phyloP scores from a whole-genome alignment of 768 basidiomycete species.

The Mycena chlorophos region DNA sequence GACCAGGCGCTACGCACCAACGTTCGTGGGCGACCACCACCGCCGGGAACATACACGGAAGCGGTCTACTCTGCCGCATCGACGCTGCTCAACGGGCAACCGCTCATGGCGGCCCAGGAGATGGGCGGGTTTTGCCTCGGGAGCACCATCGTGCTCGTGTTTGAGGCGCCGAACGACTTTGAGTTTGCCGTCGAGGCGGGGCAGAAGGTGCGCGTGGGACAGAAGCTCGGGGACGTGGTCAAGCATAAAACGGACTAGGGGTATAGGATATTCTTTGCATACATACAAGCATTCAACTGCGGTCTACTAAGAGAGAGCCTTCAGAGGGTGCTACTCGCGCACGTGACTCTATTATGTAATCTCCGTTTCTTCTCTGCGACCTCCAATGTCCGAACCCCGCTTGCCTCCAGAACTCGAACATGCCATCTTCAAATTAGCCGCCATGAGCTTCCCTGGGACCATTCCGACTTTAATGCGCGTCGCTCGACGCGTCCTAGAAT shows the following conservation, averaged over 20 bases:
- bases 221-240: slow-evolving; percentile 68
- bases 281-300: too few species aligned
- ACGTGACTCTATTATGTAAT: too few species aligned
- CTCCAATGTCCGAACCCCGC: too few species aligned
- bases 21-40: slow-evolving; percentile 67
- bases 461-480: too few species aligned
- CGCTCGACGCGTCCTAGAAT: too few species aligned
- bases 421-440: too few species aligned
- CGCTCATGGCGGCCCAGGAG: slow-evolving; percentile 84
- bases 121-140: slow-evolving; percentile 97
- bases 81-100: slow-evolving; percentile 81
- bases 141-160: slow-evolving; percentile 94
- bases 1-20: slow-evolving; percentile 92
- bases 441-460: too few species aligned
- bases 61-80: slow-evolving; percentile 89
- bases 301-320: too few species aligned
- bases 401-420: too few species aligned
- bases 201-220: slow-evolving; percentile 84
- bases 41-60: slow-evolving; percentile 86
- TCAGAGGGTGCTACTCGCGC: too few species aligned
- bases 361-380: too few species aligned
- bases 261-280: too few species aligned
- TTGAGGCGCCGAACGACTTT: slow-evolving; percentile 88
- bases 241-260: slow-evolving; percentile 36
- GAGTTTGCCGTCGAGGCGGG: slow-evolving; percentile 75